Base-by-base conservation (phyloP, 257 asterid genomes). In the Solanum chilense region DNA sequence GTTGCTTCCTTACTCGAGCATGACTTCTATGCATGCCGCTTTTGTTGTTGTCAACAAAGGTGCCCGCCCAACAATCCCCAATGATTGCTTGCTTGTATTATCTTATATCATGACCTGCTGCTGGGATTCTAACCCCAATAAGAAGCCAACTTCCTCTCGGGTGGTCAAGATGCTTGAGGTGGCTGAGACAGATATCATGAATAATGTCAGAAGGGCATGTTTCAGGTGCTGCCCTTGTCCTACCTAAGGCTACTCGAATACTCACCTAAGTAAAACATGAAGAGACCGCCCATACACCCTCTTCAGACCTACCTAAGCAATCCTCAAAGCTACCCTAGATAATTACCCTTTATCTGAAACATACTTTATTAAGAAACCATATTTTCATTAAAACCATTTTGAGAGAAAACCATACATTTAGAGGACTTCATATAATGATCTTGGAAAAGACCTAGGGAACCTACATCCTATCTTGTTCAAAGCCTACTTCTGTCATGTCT, bases 11-110 rank as follows among this genome's bases (percentile, higher is more conserved):
- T 97, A 94, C 93, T 95, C 91, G 93, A 94, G 94, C 86, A 95
- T 97, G 98, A 93, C 99, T 10, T 98, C 98, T 64, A 98, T 97
- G 23, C 98, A 95, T 91, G 98, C 98, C 1, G 99, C 98, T 39
- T 97, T 95, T 89, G 98, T 97, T 5, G 98, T 97, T 45, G 99
- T 97, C 82, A 96, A 95, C 95, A 96, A 97, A 89, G 98, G 99
- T 2, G 92, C 93, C 25, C 96, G 99, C 7, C 99, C 98, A 12
- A 90, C 92, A n/a, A 90, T 95, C 85, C 98, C 99, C 13, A 88
- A 84, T 16, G 98, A 94, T 83, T 94, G 98, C 78, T 94, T 95
- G 58, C 98, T 94, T 4, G 94, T 92, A 31, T 94, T 95, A 31
- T 66, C 96, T 87, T 96, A 93, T 90, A 94, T 95, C 86, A 97